Evolutionary conservation across 441 rosid species (phyloP), one percentile per base, ranked within the genome.

Genomic region (Rhodomyrtus psidioides): DNA sequence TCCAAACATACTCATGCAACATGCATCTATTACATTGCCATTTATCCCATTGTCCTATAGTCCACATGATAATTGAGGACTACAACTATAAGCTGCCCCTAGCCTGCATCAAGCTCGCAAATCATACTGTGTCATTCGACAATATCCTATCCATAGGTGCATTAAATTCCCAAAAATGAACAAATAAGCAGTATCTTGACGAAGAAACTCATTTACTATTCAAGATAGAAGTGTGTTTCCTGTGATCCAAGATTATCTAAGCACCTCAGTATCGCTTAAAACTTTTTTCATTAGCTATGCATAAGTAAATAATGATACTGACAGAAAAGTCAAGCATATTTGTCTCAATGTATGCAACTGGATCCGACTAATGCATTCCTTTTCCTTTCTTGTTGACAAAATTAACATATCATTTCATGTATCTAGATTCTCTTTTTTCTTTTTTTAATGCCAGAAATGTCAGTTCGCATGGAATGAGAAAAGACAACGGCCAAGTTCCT

Each of bases 391-490:
- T 9, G n/a, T 23, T 55, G 58, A 55, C 26, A 55, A 54, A 55
- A 55, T 55, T 55, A 55, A 55, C n/a, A 55, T 55, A 55, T 55
- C 58, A 23, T 23, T 55, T 55, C 58, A 55, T 2, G n/a, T 23
- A 55, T 55, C 58, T 23, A 55, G 24, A 3, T 8, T 55, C 23
- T 55, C 58, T 55, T 55, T 23, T 55, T n/a, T n/a, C n/a, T n/a
- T n/a, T n/a, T 97, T 89, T 95, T 94, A 60, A 97, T 88, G 82
- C 90, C 79, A 27, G 99, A 96, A 85, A 94, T 95, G 87, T 97
- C 99, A 62, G 99, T 96, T 87, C 89, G 95, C 59, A 92, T 88
- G 85, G 96, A 95, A 92, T 94, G 99, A 87, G 95, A 92, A 51
- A 98, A 98, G 87, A 97, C 98, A 83, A 92, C 88, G 56, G 97